A percentile compares a stretch with the other conserved stretches of the same genome.
phyloP scores from a whole-genome alignment of 202 grass and related monocot genomes.

The Saccharum hybrid region DNA sequence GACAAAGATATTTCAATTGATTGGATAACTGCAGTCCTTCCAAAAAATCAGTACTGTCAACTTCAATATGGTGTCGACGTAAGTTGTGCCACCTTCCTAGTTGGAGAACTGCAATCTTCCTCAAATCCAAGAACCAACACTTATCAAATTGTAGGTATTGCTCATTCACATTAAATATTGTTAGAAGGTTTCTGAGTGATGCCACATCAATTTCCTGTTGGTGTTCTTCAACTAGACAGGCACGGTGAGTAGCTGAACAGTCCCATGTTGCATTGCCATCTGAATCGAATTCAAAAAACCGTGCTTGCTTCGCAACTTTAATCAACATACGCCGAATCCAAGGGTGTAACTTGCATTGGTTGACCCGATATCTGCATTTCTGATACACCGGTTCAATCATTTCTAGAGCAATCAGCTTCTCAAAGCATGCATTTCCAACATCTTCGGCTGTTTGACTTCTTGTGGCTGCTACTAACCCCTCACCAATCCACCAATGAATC shows the following conservation, averaged over 20 bases:
- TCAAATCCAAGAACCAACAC: slow-evolving; percentile 52
- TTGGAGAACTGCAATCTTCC: slow-evolving; percentile 53
- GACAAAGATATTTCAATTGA: slow-evolving; percentile 70
- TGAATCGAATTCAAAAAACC: slow-evolving; percentile 62
- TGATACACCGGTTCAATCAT: slow-evolving; percentile 52
- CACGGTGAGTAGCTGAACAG: slow-evolving; percentile 40
- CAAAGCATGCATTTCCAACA: slow-evolving; percentile 44
- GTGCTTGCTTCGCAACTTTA: slow-evolving; percentile 52
- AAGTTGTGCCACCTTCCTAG: slow-evolving; percentile 54
- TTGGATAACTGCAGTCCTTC: slow-evolving; percentile 50
- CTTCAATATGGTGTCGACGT: slow-evolving; percentile 58
- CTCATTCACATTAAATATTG: slow-evolving; percentile 64
- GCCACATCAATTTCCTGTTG: slow-evolving; percentile 11
- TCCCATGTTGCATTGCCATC: slow-evolving; percentile 52
- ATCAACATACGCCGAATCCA: slow-evolving; percentile 57
- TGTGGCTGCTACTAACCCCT: slow-evolving; percentile 49
- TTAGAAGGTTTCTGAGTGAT: slow-evolving; percentile 40
- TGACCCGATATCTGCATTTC: slow-evolving; percentile 39
- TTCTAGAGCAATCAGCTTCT: slow-evolving; percentile 47
- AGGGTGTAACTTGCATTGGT: slow-evolving; percentile 61
- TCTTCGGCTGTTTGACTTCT: slow-evolving; percentile 42
- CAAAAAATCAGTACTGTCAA: slow-evolving; percentile 54
- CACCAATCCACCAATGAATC: slow-evolving; percentile 81
- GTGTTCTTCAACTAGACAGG: slow-evolving; percentile 48
- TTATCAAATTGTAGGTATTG: slow-evolving; percentile 59